These are phyloP conservation scores for Cladophialophora immunda DNA, from an alignment of 2,329 filamentous ascomycete genomes.

Conservation along the genomic window DNA sequence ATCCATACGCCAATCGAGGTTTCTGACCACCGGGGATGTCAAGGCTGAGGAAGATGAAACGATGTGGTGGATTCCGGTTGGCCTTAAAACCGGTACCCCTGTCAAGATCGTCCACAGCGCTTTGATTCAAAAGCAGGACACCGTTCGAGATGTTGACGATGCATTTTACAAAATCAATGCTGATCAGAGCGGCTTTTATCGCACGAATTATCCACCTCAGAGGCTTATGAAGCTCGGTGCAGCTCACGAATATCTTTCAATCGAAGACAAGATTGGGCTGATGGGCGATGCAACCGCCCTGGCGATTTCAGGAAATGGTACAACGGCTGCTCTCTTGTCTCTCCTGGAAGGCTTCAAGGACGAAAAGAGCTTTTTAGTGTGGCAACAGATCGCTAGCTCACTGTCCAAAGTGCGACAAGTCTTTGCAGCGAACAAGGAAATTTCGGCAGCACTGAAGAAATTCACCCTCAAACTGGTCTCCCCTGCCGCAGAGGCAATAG, in stretches of 20 bases:
- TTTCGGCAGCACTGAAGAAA: slow-evolving; percentile 76
- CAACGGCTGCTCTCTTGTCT: slow-evolving; percentile 80
- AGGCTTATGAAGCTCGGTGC: slow-evolving; percentile 82
- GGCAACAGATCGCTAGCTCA: slow-evolving; percentile 83
- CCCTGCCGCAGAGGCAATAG: slow-evolving; percentile 77
- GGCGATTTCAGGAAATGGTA: slow-evolving; percentile 84
- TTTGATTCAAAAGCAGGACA: slow-evolving; percentile 79
- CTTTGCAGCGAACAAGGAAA: slow-evolving; percentile 77
- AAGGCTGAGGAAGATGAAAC: slow-evolving; percentile 91
- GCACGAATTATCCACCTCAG: slow-evolving; percentile 89
- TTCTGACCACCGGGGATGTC: slow-evolving; percentile 89
- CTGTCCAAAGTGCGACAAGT: slow-evolving; percentile 81
- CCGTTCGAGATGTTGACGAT: slow-evolving; percentile 70
- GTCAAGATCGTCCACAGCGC: slow-evolving; percentile 70
- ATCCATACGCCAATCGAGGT: slow-evolving; percentile 83
- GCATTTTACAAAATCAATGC: slow-evolving; percentile 96
- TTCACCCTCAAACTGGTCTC: slow-evolving; percentile 80
- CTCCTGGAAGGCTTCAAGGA: slow-evolving; percentile 84
- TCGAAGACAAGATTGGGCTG: slow-evolving; percentile 91
- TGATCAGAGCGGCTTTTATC: slow-evolving; percentile 87
- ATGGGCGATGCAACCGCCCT: slow-evolving; percentile 89
- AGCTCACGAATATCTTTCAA: slow-evolving; percentile 77
- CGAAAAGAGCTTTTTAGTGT: slow-evolving; percentile 88
- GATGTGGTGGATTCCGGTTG: slow-evolving; percentile 94
- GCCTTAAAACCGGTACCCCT: slow-evolving; percentile 77